Conservation (phyloP, 371 early-diverging fungal species). For the Apophysomyces elegans region DNA sequence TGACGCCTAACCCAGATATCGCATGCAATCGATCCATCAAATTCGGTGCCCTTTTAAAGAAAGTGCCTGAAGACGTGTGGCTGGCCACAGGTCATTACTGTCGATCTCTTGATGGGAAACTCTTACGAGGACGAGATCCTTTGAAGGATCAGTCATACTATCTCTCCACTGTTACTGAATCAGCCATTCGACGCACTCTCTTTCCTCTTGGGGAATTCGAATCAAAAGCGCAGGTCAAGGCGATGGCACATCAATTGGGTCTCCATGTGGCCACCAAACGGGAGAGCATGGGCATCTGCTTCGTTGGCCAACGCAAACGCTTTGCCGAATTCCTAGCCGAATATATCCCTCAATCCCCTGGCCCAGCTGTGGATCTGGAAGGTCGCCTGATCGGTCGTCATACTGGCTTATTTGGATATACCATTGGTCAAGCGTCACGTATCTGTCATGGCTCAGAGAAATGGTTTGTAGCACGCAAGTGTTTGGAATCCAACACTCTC, state of each 20-base stretch:
- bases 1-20: constrained; percentile 95
- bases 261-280: constrained; percentile 70
- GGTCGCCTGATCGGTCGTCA: constrained; percentile 70
- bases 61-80: constrained; percentile 53
- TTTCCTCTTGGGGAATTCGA: constrained; percentile 85
- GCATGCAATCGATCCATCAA: constrained; percentile 90
- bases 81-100: constrained; percentile 95
- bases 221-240: constrained; percentile 75
- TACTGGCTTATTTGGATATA: constrained; percentile 71
- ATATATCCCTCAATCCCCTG: constrained; percentile 63
- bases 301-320: constrained; percentile 82
- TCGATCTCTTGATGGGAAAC: constrained; percentile 30
- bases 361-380: constrained; percentile 64
- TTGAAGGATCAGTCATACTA: constrained; percentile 95
- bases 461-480: constrained; percentile 59
- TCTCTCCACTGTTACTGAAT: constrained; percentile 68
- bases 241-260: constrained; percentile 62
- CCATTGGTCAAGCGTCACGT: constrained; percentile 75
- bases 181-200: constrained; percentile 58
- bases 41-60: constrained; percentile 81
- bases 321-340: constrained; percentile 83
- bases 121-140: constrained; percentile 64
- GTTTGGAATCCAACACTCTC: constrained; percentile 34
- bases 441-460: constrained; percentile 61
- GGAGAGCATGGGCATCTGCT: constrained; percentile 97